These are phyloP conservation scores for Isatis lusitanica DNA, from an alignment of 441 rosid genomes.

Conservation along the genomic window DNA sequence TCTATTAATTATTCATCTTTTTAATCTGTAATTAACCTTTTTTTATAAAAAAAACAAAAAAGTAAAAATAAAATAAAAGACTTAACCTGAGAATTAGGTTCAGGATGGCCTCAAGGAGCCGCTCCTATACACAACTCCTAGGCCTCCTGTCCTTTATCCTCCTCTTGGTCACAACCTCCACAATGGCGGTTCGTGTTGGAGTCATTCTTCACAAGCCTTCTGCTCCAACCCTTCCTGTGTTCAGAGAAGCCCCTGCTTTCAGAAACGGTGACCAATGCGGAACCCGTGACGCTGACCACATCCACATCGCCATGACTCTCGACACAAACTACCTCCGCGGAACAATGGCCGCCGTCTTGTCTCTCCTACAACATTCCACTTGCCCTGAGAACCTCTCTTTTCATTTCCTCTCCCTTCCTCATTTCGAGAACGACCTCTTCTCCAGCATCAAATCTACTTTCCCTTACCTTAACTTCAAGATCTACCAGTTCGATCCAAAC, in stretches of 20 bases:
- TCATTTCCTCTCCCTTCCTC: constrained; percentile 63
- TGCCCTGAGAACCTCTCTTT: constrained; percentile 76
- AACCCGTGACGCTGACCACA: constrained; percentile 23
- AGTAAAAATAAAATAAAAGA: constrained; percentile 16
- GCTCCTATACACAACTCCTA: constrained; percentile 37
- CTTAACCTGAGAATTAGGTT: constrained; percentile 37
- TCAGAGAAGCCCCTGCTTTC: constrained; percentile 68
- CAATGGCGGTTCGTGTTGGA: constrained; percentile 40
- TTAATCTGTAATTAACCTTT: constrained; percentile 19
- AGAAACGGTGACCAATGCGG: constrained; percentile 57
- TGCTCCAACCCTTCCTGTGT: constrained; percentile 40
- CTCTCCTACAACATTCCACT: constrained; percentile 62
- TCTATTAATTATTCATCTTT: constrained; percentile 31
- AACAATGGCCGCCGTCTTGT: constrained; percentile 80
- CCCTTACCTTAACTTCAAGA: constrained; percentile 60
- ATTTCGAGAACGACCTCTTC: constrained; percentile 46
- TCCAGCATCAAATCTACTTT: constrained; percentile 59
- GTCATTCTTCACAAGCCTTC: constrained; percentile 39
- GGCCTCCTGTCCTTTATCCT: constrained; percentile 75
- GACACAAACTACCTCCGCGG: constrained; percentile 79
- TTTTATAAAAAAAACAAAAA: neutral
- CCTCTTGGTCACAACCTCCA: constrained; percentile 37
- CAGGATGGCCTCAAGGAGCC: constrained; percentile 77
- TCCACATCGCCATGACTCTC: constrained; percentile 76
- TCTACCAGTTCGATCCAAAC: constrained; percentile 49